Conservation (phyloP, 1,284 basidiomycete genomes). For the Leucoagaricus sp. region DNA sequence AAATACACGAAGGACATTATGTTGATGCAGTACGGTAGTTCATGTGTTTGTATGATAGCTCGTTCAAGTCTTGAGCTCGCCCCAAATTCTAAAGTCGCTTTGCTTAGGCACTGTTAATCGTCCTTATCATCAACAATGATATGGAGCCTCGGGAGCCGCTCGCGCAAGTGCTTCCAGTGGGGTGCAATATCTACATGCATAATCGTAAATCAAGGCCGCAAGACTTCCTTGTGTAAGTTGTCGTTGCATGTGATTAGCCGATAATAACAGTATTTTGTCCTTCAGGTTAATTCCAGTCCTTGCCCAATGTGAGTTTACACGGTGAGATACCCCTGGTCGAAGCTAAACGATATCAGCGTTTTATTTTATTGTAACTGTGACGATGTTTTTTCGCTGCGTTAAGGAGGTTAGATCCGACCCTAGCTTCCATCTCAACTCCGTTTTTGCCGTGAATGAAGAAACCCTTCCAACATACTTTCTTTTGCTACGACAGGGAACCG, state of each 20-base stretch:
- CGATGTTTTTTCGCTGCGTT: neutral
- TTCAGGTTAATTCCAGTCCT: neutral
- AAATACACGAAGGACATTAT: too few species aligned
- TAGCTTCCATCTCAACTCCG: neutral
- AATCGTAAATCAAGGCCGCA: neutral
- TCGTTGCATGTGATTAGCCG: too few species aligned
- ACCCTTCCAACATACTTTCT: neutral
- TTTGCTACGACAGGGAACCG: neutral
- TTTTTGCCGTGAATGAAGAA: neutral
- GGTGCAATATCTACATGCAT: neutral
- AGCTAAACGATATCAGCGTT: too few species aligned
- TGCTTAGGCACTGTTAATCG: neutral
- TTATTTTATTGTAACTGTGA: too few species aligned
- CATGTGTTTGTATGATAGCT: neutral
- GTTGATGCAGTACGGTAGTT: neutral
- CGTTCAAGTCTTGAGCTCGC: neutral
- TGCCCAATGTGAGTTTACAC: neutral
- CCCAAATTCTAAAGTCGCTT: too few species aligned
- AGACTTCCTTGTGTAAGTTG: neutral
- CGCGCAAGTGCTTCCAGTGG: neutral
- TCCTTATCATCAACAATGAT: neutral
- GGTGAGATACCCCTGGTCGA: neutral
- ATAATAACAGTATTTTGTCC: too few species aligned
- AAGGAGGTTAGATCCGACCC: neutral
- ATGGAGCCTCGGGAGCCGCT: neutral